Percentiles rank a stretch among this genome's conserved stretches.
These are phyloP conservation scores for Eucalyptus erythrocorys DNA, from an alignment of 345 rosid species.

Conservation along the genomic window DNA sequence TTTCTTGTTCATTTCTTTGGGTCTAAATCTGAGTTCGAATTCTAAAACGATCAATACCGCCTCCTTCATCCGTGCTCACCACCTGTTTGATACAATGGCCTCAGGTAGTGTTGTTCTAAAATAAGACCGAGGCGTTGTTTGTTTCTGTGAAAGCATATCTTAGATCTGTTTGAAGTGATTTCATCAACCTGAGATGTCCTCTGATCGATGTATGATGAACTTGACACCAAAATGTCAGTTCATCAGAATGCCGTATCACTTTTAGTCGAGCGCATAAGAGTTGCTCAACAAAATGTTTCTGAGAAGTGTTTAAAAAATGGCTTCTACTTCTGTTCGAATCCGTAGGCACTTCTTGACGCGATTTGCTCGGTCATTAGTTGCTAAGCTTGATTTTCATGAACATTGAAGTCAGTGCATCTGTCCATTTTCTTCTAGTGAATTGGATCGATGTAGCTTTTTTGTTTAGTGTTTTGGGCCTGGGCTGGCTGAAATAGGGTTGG, in stretches of 20 bases:
- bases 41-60: fast-evolving
- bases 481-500: not conserved
- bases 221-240: fast-evolving
- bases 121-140: not conserved
- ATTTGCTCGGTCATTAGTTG: not conserved
- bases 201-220: too few relatives aligned
- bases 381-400: too few relatives aligned
- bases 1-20: not conserved
- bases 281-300: too few relatives aligned
- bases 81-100: not conserved
- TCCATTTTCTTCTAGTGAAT: not conserved
- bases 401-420: too few relatives aligned
- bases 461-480: not conserved
- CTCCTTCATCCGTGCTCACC: not conserved
- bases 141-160: fast-evolving
- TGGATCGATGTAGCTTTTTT: not conserved
- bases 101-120: not conserved
- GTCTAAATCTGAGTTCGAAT: not conserved
- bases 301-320: not conserved
- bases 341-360: not conserved
- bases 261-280: fast-evolving
- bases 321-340: not conserved
- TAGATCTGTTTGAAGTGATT: not conserved
- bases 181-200: not conserved
- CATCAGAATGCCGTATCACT: not conserved